A percentile compares a stretch with the other conserved stretches of the same genome.
Evolutionary conservation across 2,329 filamentous ascomycete species (phyloP).

Genomic region (Sordariomycetes sp.): DNA sequence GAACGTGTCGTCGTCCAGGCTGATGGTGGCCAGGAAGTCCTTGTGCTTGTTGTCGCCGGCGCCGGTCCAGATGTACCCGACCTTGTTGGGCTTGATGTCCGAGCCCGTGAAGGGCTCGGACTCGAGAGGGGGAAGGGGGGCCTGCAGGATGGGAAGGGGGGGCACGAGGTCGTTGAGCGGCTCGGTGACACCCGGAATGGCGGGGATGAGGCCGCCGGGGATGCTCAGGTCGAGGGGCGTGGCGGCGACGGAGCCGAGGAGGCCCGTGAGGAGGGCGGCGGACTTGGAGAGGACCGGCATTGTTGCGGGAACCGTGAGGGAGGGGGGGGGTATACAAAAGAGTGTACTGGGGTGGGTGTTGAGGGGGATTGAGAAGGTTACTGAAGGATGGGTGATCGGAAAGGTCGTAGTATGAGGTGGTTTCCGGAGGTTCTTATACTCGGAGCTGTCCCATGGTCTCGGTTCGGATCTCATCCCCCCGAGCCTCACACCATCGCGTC

Average conservation of each 20-base stretch:
- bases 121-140: slow-evolving; percentile 46
- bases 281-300: neutral
- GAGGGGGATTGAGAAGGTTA: neutral
- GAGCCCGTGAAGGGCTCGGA: slow-evolving; percentile 40
- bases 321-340: neutral
- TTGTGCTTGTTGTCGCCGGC: slow-evolving; percentile 49
- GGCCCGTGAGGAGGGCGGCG: slow-evolving; percentile 1
- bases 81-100: slow-evolving; percentile 52
- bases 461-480: neutral
- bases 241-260: slow-evolving; percentile 9
- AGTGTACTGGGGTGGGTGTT: neutral
- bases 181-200: slow-evolving; percentile 48
- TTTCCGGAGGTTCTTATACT: neutral
- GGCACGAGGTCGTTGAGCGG: slow-evolving; percentile 36
- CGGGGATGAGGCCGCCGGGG: slow-evolving; percentile 39
- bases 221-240: slow-evolving; percentile 24
- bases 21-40: slow-evolving; percentile 47
- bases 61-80: slow-evolving; percentile 55
- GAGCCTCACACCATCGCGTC: neutral
- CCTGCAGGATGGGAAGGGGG: slow-evolving; percentile 46
- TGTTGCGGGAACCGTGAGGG: neutral
- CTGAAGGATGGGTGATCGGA: neutral
- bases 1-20: slow-evolving; percentile 52
- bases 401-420: neutral
- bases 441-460: neutral